A percentile compares a stretch with the other conserved stretches of the same genome.
Evolutionary conservation across 208 protist genomes (phyloP).

Genomic region (Crithidia thermophila): DNA sequence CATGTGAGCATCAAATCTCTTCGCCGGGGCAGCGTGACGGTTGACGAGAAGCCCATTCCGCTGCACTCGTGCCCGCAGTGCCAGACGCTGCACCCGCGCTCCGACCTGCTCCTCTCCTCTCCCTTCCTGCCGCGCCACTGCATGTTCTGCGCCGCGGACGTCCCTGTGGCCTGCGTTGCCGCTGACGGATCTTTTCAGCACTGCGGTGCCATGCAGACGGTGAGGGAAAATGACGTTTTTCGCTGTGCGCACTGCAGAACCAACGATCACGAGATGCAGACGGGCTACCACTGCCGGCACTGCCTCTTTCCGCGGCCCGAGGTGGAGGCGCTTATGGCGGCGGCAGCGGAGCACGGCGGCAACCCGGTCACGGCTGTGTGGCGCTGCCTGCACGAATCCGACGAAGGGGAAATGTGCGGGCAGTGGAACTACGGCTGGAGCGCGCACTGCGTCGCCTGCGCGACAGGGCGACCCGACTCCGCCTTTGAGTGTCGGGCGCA

Average conservation of each 20-base stretch:
- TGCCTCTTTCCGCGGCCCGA: slow-evolving; percentile 57
- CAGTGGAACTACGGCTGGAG: slow-evolving; percentile 86
- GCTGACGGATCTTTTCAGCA: slow-evolving; percentile 32
- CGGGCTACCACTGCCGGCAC: slow-evolving; percentile 61
- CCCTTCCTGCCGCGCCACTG: slow-evolving; percentile 63
- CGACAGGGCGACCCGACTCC: slow-evolving; percentile 41
- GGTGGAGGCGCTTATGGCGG: slow-evolving; percentile 20
- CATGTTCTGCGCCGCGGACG: slow-evolving; percentile 51
- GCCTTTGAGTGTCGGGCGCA: slow-evolving; percentile 60
- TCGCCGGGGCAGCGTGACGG: slow-evolving; percentile 4
- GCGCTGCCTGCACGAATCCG: slow-evolving; percentile 68
- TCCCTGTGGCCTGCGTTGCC: slow-evolving; percentile 17
- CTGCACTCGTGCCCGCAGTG: slow-evolving; percentile 63
- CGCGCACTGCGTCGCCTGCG: slow-evolving; percentile 45
- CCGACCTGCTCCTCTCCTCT: slow-evolving; percentile 51
- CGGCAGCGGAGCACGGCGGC: neutral
- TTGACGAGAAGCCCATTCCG: slow-evolving; percentile 20
- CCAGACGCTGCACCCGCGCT: slow-evolving; percentile 62
- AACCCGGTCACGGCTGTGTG: slow-evolving; percentile 48
- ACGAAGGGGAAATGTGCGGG: slow-evolving; percentile 38
- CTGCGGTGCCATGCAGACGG: slow-evolving; percentile 48
- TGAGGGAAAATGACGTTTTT: slow-evolving; percentile 75
- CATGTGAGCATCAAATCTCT: slow-evolving; percentile 10
- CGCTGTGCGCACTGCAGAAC: slow-evolving; percentile 43
- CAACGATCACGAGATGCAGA: slow-evolving; percentile 28